These are phyloP conservation scores for Petunia hybrid DNA, from an alignment of 305 asterid species.

Conservation along the genomic window DNA sequence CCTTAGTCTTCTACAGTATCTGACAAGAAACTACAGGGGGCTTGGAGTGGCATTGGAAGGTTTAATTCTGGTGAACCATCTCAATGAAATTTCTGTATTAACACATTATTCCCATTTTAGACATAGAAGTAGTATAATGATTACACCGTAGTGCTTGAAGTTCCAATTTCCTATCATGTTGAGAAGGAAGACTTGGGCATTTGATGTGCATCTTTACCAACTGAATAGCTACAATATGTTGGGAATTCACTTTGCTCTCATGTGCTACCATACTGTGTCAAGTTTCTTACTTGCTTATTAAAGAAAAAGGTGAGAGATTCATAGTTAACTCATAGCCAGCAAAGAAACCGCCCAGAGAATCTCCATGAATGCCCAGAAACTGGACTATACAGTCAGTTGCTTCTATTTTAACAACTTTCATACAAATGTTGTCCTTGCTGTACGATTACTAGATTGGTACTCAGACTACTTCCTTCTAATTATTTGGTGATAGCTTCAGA, in stretches of 20 bases:
- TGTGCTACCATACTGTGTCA: conserved; percentile 10
- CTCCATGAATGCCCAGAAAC: background rate
- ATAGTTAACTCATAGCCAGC: background rate
- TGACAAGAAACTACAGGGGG: conserved; percentile 79
- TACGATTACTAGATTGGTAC: background rate
- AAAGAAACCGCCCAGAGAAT: background rate
- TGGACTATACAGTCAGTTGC: background rate
- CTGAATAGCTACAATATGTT: conserved; percentile 15
- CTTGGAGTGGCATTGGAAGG: conserved; percentile 83
- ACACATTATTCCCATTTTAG: conserved; percentile 21
- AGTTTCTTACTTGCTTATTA: background rate
- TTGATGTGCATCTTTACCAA: background rate
- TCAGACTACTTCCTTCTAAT: background rate
- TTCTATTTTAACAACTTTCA: background rate
- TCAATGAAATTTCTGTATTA: conserved; percentile 5
- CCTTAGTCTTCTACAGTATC: conserved; percentile 60
- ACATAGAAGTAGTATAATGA: background rate
- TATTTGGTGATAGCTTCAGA: background rate
- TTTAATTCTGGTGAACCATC: conserved; percentile 53
- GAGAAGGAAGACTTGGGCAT: background rate
- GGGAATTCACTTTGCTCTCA: background rate
- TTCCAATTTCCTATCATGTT: background rate
- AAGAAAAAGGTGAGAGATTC: background rate
- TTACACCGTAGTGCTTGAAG: background rate
- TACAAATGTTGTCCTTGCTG: background rate